Evolutionary conservation across 2,329 filamentous ascomycete species (phyloP), one percentile per base, ranked within the genome.

Genomic region (Dactylellina cionopaga): DNA sequence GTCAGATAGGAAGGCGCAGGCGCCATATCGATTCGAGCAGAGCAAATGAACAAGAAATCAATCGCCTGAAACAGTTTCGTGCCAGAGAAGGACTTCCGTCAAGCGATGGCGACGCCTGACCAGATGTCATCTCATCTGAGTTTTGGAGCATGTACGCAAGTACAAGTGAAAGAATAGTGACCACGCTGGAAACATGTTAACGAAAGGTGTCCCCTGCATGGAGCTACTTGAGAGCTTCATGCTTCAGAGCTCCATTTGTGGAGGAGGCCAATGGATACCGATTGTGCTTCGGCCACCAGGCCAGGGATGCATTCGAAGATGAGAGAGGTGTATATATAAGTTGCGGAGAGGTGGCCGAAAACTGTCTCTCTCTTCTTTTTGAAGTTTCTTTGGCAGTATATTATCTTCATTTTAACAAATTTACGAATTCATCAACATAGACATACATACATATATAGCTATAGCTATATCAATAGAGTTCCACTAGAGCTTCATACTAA

Each of bases 31-130:
- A 46, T 58, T 60, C 56, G 31, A 27, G 29, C n/a, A n/a, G 19
- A 17, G 31, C 19, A 29, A 15, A 39, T 11, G 44, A 5, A 10
- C 5, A 10, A 7, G 22, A 33, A 15, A 43, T 39, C 10, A 31
- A 11, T 47, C 49, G 43, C 46, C 46, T 69, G 55, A 69, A 62
- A 69, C 64, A 25, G 65, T 63, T 70, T 70, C 56, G 51, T 70
- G 56, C 65, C 49, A 46, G 43, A 29, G 43, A 39, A 49, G 43
- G n/a, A 17, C 44, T 44, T 60, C 41, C 41, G 51, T 55, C 35
- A 43, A 35, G 49, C 60, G 55, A 54, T 60, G 55, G 55, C 46
- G 55, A 39, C 27, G 35, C 41, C 5, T 41, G 25, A 41, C 51
- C 17, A 35, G 41, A 55, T 55, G 31, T 55, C 51, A 55, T 55